Evolutionary conservation across 768 basidiomycete genomes (phyloP), one percentile per base, ranked within the genome.

Genomic region (Galerina marginata): DNA sequence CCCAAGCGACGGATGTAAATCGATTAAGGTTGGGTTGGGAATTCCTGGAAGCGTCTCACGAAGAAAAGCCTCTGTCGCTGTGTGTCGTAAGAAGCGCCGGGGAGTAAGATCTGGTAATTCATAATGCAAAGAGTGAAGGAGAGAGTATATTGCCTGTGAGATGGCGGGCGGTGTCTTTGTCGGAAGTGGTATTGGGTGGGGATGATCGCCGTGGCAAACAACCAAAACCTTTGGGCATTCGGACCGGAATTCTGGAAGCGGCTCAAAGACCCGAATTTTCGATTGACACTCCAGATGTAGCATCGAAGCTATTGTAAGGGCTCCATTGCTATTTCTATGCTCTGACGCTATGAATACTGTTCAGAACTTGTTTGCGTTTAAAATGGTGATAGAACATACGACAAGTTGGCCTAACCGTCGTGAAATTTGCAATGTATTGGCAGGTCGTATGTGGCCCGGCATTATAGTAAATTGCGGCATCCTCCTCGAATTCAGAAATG

Each of bases 171-270:
- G 70, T 11, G 69, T 67, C 23, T 62, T 67, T 9, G 44, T 16
- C 0, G 66, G 67, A 12, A 69, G 43, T 0, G 68, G 69, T 49
- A 72, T 61, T 33, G 69, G 66, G 47, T 72, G 71, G 2, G 36
- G 11, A 50, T 72, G 71, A 23, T 37, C 54, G 15, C 69, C 66
- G 6, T 23, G 48, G 43, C 54, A 51, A 0, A 65, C 33, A 0
- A 71, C 40, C 6, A 69, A 47, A 1, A 68, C 53, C 15, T 47
- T 56, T 7, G 70, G 63, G 40, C 63, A 64, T 0, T 38, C 6
- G 5, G 12, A 7, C 15, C 52, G 45, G 16, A 33, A 52, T 12
- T 58, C 56, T 10, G 46, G 25, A 2, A 54, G 16, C 11, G 56
- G 63, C 37, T 60, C 51, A n/a, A 39, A 59, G 2, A 58, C 11